Conservation (phyloP, 140 eudicot genomes). For the Oenanthe javanica region DNA sequence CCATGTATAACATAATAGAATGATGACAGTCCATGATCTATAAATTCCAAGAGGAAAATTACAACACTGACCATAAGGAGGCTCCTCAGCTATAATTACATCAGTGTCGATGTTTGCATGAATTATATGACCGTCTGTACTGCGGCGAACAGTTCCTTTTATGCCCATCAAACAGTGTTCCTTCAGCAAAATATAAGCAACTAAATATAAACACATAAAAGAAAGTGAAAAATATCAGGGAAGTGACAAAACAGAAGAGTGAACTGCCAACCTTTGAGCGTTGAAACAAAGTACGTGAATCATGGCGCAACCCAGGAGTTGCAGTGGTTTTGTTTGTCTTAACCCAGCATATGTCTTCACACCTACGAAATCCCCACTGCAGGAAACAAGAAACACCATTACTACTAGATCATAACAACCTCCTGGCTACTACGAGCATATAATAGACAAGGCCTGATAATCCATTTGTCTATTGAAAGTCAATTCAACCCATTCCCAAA, state of each 20-base stretch:
- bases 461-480: background rate
- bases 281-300: slow-evolving; percentile 91
- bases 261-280: slow-evolving; percentile 69
- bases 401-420: background rate
- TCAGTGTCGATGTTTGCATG: slow-evolving; percentile 99
- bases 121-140: slow-evolving; percentile 96
- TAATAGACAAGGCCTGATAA: background rate
- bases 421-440: background rate
- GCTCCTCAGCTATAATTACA: slow-evolving; percentile 96
- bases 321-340: slow-evolving; percentile 90
- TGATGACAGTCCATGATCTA: background rate
- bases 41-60: background rate
- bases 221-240: background rate
- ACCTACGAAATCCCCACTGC: slow-evolving; percentile 99
- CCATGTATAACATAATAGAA: background rate
- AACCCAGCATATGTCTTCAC: slow-evolving; percentile 99
- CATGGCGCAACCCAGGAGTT: slow-evolving; percentile 88
- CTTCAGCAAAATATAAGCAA: slow-evolving; percentile 24
- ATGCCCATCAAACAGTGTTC: slow-evolving; percentile 98
- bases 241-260: slow-evolving; percentile 3
- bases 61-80: slow-evolving; percentile 79
- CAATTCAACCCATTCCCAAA: background rate
- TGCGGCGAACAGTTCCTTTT: slow-evolving; percentile 97
- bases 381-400: slow-evolving; percentile 14
- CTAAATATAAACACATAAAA: background rate